Evolutionary conservation across 305 asterid species (phyloP).

Genomic region (Fraxinus dipetala): DNA sequence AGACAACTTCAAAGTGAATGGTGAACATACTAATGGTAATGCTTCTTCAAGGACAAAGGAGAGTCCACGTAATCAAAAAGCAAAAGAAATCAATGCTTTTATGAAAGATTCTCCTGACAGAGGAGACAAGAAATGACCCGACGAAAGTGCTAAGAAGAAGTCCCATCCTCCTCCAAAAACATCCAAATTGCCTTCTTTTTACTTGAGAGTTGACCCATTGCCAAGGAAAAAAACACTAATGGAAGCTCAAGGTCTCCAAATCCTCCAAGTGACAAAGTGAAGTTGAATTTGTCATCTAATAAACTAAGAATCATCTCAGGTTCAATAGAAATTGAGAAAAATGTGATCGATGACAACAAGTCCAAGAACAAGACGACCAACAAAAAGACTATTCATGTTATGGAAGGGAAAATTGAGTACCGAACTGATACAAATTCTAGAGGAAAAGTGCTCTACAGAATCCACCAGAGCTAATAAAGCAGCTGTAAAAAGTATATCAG

Average conservation of each 20-base stretch:
- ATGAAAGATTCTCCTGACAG: not conserved
- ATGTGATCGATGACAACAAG: constrained; percentile 13
- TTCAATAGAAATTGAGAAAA: constrained; percentile 12
- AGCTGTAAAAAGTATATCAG: constrained; percentile 16
- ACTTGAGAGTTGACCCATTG: constrained; percentile 74
- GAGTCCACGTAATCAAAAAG: not conserved
- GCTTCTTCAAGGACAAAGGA: constrained; percentile 18
- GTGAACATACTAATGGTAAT: not conserved
- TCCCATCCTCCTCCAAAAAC: constrained; percentile 37
- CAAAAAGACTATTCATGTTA: constrained; percentile 33
- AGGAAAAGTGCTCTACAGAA: constrained; percentile 4
- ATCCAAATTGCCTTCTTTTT: constrained; percentile 66
- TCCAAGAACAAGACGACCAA: constrained; percentile 23
- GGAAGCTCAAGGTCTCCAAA: constrained; percentile 51
- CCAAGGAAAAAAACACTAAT: constrained; percentile 42
- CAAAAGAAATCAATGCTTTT: constrained; percentile 19
- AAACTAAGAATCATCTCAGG: not conserved
- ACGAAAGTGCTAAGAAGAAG: constrained; percentile 25
- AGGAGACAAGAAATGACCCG: constrained; percentile 19
- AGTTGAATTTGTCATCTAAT: constrained; percentile 14
- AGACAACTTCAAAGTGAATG: constrained; percentile 2
- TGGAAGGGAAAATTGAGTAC: constrained; percentile 27
- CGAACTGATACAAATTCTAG: constrained; percentile 15
- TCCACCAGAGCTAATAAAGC: constrained; percentile 15
- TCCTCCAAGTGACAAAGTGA: constrained; percentile 42